A percentile compares a stretch with the other conserved stretches of the same genome.
phyloP scores from a whole-genome alignment of 306 rosid species.

The Casuarina cunninghamiana region DNA sequence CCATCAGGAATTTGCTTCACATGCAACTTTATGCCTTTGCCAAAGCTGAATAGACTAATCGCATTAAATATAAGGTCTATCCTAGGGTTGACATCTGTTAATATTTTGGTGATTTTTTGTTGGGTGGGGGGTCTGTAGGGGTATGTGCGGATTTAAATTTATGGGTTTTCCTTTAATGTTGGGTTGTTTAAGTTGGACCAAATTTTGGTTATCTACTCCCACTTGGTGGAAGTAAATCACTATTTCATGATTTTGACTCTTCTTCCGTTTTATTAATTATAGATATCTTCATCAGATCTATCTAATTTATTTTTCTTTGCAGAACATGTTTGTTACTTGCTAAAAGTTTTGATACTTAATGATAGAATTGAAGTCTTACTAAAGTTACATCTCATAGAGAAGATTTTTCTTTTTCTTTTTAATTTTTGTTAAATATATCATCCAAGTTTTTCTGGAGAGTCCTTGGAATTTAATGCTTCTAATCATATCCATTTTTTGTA shows the following conservation, averaged over 20 bases:
- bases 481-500: neutral
- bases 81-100: neutral
- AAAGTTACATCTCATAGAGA: neutral
- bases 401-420: neutral
- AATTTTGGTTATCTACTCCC: neutral
- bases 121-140: constrained; percentile 3
- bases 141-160: constrained; percentile 7
- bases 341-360: neutral
- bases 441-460: neutral
- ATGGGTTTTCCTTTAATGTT: neutral
- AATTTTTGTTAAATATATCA: neutral
- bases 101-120: neutral
- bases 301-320: neutral
- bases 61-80: constrained; percentile 1
- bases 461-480: neutral
- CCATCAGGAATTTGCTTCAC: neutral
- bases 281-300: neutral
- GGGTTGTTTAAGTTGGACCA: neutral
- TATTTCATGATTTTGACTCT: neutral
- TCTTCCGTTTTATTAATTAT: neutral
- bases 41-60: neutral
- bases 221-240: neutral
- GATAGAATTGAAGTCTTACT: neutral
- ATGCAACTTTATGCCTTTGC: constrained; percentile 2
- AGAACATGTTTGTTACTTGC: neutral